Conservation (phyloP, 164 flowering plant species). For the Aristolochia contorta region DNA sequence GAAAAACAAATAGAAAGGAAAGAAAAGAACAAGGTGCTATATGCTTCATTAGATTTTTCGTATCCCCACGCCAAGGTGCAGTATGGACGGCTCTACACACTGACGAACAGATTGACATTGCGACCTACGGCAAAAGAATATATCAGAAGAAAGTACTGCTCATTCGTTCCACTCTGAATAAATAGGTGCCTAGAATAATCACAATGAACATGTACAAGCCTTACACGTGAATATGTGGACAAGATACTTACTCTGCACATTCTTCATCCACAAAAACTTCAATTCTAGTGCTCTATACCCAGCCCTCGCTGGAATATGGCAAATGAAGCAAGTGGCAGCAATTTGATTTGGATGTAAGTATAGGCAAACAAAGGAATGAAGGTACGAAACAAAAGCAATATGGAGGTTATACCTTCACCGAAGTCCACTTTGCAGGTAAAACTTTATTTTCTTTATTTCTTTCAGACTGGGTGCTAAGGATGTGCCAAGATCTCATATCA, state of each 20-base stretch:
- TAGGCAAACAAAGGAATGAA: neutral
- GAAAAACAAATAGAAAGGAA: neutral
- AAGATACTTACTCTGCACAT: constrained; percentile 48
- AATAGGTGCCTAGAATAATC: neutral
- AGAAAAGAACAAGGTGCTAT: neutral
- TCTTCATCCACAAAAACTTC: constrained; percentile 89
- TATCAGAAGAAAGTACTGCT: neutral
- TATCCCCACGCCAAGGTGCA: constrained; percentile 48
- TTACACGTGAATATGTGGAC: neutral
- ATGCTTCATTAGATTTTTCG: constrained; percentile 49
- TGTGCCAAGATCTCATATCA: constrained; percentile 39
- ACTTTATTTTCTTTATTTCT: constrained; percentile 83
- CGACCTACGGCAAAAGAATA: neutral
- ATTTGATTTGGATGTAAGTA: neutral
- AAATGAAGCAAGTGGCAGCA: constrained; percentile 3
- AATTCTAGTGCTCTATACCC: constrained; percentile 36
- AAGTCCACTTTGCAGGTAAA: constrained; percentile 75
- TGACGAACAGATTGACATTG: neutral
- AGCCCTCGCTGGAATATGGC: constrained; percentile 55
- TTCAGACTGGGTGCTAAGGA: constrained; percentile 59
- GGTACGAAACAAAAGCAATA: neutral
- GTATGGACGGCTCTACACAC: constrained; percentile 26
- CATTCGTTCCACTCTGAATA: neutral
- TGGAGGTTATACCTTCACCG: constrained; percentile 41
- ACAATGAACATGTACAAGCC: neutral